A percentile compares a stretch with the other conserved stretches of the same genome.
Conservation (phyloP, 2,329 filamentous ascomycete species). For the Pseudohalonectria lignicola region DNA sequence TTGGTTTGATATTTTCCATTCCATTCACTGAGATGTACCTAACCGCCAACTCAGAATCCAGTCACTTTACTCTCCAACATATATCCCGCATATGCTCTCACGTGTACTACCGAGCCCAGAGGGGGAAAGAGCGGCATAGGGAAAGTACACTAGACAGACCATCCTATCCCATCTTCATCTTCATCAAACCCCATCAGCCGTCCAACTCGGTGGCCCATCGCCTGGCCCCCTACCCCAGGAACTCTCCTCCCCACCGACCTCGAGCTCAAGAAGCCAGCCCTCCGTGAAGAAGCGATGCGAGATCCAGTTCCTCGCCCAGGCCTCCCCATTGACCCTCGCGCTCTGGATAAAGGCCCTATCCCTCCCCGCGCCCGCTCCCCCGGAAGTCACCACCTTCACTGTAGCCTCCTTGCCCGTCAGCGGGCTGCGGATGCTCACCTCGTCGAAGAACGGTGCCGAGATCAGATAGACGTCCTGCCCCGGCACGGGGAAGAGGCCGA, state of each 20-base stretch:
- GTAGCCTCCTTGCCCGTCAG: slow-evolving; percentile 45
- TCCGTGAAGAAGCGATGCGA: slow-evolving; percentile 47
- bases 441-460: slow-evolving; percentile 49
- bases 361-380: slow-evolving; percentile 26
- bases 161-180: too few species aligned
- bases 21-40: too few species aligned
- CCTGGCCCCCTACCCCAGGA: slow-evolving; percentile 34
- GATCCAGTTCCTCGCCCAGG: slow-evolving; percentile 49
- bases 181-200: too few species aligned
- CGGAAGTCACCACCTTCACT: too few species aligned
- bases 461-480: slow-evolving; percentile 55
- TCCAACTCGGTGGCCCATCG: slow-evolving; percentile 9
- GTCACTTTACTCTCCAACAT: too few species aligned
- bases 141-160: too few species aligned
- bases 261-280: slow-evolving; percentile 45
- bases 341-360: slow-evolving; percentile 5
- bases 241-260: slow-evolving; percentile 36
- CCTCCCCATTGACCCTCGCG: slow-evolving; percentile 40
- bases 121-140: too few species aligned
- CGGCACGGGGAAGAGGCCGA: slow-evolving; percentile 49
- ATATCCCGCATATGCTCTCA: too few species aligned
- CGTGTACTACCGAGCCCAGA: too few species aligned
- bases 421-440: slow-evolving; percentile 36
- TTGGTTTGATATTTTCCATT: too few species aligned
- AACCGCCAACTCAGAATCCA: too few species aligned